Conservation (phyloP, 2,329 filamentous ascomycete genomes). For the Colletotrichum falcatum region DNA sequence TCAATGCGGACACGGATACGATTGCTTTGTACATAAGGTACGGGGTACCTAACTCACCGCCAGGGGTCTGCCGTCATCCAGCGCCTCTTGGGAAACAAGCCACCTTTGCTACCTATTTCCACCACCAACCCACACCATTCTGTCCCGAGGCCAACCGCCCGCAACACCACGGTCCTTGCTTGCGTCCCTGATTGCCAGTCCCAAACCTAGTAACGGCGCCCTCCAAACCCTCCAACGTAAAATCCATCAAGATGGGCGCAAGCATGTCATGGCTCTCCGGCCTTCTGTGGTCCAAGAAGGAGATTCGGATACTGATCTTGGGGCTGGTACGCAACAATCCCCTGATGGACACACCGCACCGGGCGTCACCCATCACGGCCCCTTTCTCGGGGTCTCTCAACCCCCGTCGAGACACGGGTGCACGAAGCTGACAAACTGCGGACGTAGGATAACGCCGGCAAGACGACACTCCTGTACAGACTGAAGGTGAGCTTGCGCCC, state of each 20-base stretch:
- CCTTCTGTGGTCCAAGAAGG: constrained; percentile 92
- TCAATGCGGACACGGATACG: not conserved
- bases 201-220: not conserved
- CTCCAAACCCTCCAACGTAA: constrained; percentile 16
- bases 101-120: constrained; percentile 37
- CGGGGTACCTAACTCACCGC: constrained; percentile 4
- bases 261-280: constrained; percentile 77
- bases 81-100: constrained; percentile 35
- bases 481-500: constrained; percentile 74
- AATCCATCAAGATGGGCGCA: constrained; percentile 67
- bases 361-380: not conserved
- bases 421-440: constrained; percentile 33
- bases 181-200: constrained; percentile 4
- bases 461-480: constrained; percentile 96
- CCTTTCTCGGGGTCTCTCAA: not conserved
- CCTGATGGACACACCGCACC: constrained; percentile 6
- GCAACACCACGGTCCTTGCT: constrained; percentile 9
- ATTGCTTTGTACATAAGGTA: constrained; percentile 19
- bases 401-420: constrained; percentile 17
- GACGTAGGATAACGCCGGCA: constrained; percentile 92
- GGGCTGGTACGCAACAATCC: constrained; percentile 76
- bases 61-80: constrained; percentile 14
- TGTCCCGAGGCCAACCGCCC: constrained; percentile 36
- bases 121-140: constrained; percentile 21
- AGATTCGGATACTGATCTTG: constrained; percentile 95